Evolutionary conservation across 306 rosid species (phyloP).

Genomic region (Comarum palustre): DNA sequence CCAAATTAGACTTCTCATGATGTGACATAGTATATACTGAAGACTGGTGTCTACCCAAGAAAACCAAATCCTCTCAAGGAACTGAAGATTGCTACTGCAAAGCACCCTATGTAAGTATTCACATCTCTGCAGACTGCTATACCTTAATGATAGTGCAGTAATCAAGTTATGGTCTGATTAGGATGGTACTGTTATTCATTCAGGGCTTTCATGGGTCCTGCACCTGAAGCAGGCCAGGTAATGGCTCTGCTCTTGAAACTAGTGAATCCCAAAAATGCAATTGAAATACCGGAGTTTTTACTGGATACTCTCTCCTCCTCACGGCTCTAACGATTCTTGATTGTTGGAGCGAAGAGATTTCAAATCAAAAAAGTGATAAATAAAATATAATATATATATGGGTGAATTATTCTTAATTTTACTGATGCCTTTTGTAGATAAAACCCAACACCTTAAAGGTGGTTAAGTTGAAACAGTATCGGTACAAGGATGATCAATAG

Average conservation of each 20-base stretch:
- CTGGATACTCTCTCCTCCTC: no score
- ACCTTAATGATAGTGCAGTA: neutral
- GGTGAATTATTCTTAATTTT: no score
- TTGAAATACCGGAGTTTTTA: no score
- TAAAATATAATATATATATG: no score
- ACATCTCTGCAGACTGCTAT: neutral
- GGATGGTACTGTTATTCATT: neutral
- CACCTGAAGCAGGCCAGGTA: conserved; percentile 51
- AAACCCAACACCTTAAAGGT: no score
- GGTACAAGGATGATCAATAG: no score
- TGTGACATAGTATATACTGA: conserved; percentile 44
- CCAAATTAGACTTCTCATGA: neutral
- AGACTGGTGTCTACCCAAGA: conserved; percentile 58
- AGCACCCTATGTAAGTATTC: conserved; percentile 36
- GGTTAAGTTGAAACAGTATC: no score
- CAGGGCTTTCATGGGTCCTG: conserved; percentile 41
- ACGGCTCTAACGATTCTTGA: no score
- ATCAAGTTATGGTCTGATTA: neutral
- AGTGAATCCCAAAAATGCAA: conserved; percentile 48
- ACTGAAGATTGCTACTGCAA: conserved; percentile 34
- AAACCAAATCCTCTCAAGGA: conserved; percentile 53
- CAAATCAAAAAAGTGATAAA: no score
- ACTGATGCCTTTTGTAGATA: no score
- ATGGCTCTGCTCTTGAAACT: conserved; percentile 45
- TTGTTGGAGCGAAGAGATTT: no score